phyloP scores from a whole-genome alignment of 1,284 basidiomycete genomes.

The Rhodotorula sp. region DNA sequence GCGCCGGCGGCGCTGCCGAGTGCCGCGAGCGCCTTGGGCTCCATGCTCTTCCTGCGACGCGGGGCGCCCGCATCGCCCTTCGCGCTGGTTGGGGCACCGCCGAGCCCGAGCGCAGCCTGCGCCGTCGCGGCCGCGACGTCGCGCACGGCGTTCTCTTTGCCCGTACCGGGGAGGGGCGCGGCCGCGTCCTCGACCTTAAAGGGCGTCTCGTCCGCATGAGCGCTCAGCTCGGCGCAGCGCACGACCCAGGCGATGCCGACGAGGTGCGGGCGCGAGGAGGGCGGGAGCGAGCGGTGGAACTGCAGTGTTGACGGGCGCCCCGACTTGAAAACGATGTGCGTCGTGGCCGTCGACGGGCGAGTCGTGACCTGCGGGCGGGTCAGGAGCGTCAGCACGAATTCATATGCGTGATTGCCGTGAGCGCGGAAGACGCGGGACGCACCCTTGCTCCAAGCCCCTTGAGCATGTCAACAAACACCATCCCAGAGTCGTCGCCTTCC shows the following conservation, averaged over 20 bases:
- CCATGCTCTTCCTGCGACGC: conserved; percentile 38
- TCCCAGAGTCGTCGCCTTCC: conserved; percentile 79
- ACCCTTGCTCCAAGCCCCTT: conserved; percentile 79
- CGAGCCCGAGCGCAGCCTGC: conserved; percentile 12
- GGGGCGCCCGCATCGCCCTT: neutral
- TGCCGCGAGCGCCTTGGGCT: conserved; percentile 37
- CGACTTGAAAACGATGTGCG: conserved; percentile 88
- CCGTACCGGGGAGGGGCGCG: neutral
- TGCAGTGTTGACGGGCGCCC: conserved; percentile 74
- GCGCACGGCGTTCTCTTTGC: conserved; percentile 57
- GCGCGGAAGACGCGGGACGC: conserved; percentile 40
- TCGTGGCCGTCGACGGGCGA: conserved; percentile 61
- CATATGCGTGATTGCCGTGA: neutral
- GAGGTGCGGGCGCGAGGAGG: conserved; percentile 61
- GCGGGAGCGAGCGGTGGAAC: conserved; percentile 60
- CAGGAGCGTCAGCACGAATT: neutral
- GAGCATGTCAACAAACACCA: conserved; percentile 83
- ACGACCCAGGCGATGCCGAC: conserved; percentile 93
- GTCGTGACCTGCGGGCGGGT: conserved; percentile 55
- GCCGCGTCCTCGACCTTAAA: conserved; percentile 66
- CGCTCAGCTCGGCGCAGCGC: conserved; percentile 72
- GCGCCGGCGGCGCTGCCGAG: conserved; percentile 15
- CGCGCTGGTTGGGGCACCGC: neutral
- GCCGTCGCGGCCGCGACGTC: conserved; percentile 9
- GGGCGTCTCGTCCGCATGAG: conserved; percentile 65